Base-by-base conservation (phyloP, 2,329 filamentous ascomycete genomes). In the Phyllosticta paracitricarpa region DNA sequence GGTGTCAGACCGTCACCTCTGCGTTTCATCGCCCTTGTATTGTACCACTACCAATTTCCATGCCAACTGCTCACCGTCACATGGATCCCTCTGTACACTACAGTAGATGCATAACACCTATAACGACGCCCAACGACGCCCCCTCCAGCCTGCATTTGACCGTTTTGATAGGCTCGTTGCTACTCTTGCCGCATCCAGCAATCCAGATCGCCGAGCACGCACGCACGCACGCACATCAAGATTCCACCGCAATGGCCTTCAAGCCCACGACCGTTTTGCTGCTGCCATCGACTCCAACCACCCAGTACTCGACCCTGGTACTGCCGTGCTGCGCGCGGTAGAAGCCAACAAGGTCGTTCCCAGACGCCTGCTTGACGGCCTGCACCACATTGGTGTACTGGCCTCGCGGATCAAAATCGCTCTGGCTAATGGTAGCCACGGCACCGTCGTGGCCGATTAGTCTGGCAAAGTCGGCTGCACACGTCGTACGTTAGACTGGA, bases 181-280 rank as follows among this genome's bases (percentile, higher is more conserved):
- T 17, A 17, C 33, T 40, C 33, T 40, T 40, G 33, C 33, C 33
- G 33, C 33, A 40, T 14, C 33, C 33, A 40, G 33, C 33, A 40
- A 22, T 22, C 19, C 19, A 22, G 19, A 22, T 22, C 19, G 19
- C 19, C 19, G 19, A 22, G 19, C 19, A 22, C 19, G 19, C 19
- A 22, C 19, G 19, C 19, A 22, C 19, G 19, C 33, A 40, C 14
- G 33, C 33, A 12, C 10, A 40, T 40, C 33, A 75, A 65, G 73
- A 73, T 80, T 96, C 91, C 64, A 96, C 80, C 26, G 87, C 84
- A 75, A 90, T 77, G 10, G 87, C 89, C 80, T 90, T 93, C 61
- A 88, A 80, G 14, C 92, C 92, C 7, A 96, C 84, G 63, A 96
- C 69, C 75, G 80, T 82, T 19, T 79, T 81, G 12, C 80, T 81